Percentiles rank a stretch among this genome's conserved stretches.
These are phyloP conservation scores for Fusarium foetens DNA, from an alignment of 2,329 filamentous ascomycete species.

Conservation along the genomic window DNA sequence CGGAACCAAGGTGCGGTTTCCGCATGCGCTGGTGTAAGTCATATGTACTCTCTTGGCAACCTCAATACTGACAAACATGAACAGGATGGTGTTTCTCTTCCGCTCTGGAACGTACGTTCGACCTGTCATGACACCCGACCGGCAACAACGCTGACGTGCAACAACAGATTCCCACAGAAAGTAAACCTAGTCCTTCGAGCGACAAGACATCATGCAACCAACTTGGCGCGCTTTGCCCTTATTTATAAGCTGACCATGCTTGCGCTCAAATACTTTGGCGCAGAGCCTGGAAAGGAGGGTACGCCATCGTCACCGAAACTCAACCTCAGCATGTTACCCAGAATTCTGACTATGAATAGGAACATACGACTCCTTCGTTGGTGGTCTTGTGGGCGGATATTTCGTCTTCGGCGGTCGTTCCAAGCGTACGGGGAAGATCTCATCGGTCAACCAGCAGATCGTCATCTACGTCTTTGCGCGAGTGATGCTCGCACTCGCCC, in stretches of 20 bases:
- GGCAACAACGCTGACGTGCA: constrained; percentile 28
- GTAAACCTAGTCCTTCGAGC: constrained; percentile 80
- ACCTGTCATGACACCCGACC: constrained; percentile 1
- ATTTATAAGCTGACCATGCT: constrained; percentile 90
- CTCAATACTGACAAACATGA: constrained; percentile 30
- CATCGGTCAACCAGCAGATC: constrained; percentile 93
- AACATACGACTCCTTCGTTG: constrained; percentile 84
- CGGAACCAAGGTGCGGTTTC: constrained; percentile 96
- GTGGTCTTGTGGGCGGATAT: constrained; percentile 90
- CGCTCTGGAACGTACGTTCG: constrained; percentile 81
- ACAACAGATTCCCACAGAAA: constrained; percentile 75
- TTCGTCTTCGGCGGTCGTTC: constrained; percentile 82
- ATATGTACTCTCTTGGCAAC: neutral
- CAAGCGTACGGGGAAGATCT: constrained; percentile 72
- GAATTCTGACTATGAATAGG: constrained; percentile 51
- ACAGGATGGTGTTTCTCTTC: constrained; percentile 95
- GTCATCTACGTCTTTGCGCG: constrained; percentile 97
- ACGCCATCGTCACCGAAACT: constrained; percentile 42
- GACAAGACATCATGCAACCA: constrained; percentile 88
- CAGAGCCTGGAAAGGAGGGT: constrained; percentile 69
- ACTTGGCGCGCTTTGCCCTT: constrained; percentile 89
- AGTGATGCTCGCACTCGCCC: constrained; percentile 85
- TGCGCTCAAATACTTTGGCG: constrained; percentile 71
- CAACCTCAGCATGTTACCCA: neutral
- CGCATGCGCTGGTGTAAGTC: constrained; percentile 85